Evolutionary conservation across 352 stramenopile genomes (phyloP), one percentile per base, ranked within the genome.

Genomic region (Phytophthora idaei): DNA sequence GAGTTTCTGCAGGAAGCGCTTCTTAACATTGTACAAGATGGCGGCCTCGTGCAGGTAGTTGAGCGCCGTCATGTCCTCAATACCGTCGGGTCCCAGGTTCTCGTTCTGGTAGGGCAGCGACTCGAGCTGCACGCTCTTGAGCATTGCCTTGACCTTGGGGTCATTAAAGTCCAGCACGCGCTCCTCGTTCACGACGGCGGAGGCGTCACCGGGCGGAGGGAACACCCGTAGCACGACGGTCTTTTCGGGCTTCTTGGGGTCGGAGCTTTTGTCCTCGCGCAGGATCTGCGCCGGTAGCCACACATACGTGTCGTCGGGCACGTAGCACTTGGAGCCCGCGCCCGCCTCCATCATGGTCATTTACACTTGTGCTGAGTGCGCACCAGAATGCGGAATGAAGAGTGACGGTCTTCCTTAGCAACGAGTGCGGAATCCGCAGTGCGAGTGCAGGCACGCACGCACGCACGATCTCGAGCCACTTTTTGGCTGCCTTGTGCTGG

Each of bases 11-110:
- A 96, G 73, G 54, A 97, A 97, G 25, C 92, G 83, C 58, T 67
- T 78, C 69, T 95, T 90, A 60, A 98, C 75, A 73, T 97, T 98
- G 78, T 96, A 97, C 41, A 98, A 69, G 55, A 98, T 97, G 34
- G 90, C 89, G 3, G 92, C 77, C 64, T 97, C 90, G 64, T 98
- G 92, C 11, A 98, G 70, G 62, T 97, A 92, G 66, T 94, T 92
- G 64, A 97, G 80, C 32, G 80, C 66, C 50, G 89, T 93, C 90
- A 97, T 95, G 64, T 95, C 87, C n/a, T 94, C 87, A 25, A 89
- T 90, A 52, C 85, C 86, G 2, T 75, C 63, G 10, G 64, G 55
- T 0, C 78, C 82, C 17, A 92, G 44, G 58, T 81, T 81, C 25
- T 93, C 83, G 57, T 94, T 94, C 78, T 94, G 85, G 57, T 88